Evolutionary conservation across 345 rosid genomes (phyloP), one percentile per base, ranked within the genome.

Genomic region (Citrus reticulata): DNA sequence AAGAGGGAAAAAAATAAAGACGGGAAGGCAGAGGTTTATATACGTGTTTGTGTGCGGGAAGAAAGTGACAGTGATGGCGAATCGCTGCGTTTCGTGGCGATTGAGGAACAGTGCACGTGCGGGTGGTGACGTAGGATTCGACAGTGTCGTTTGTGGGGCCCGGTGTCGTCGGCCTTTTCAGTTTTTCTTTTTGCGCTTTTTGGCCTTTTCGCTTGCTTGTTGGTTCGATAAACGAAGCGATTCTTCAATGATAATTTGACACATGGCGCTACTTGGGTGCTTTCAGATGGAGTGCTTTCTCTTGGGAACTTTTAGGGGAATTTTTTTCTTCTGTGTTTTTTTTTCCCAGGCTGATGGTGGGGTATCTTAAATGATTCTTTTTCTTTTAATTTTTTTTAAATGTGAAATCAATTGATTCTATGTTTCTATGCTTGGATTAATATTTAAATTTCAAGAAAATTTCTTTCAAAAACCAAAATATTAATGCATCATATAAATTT

Each of bases 61-160:
- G 19, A 9, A 13, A 7, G 69, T 17, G 57, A 24, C n/a, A 66
- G 70, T 7, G 57, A 40, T 24, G 34, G 57, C 60, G 27, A 60
- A 25, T 30, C 49, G 39, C 29, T 70, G 76, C 72, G 64, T 54
- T 66, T 66, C 74, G 77, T 81, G 55, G 58, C 55, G 46, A 39
- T 79, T 76, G 20, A 42, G 34, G 61, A 42, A 37, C 14, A 63
- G 46, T 32, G 22, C 78, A 22, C 75, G 80, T 75, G 82, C n/a
- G 76, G 73, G 25, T 61, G 34, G 35, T 83, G 84, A 83, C 83
- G 81, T 85, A 85, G 78, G 77, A 73, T 70, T 72, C 60, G 9
- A 35, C 3, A 58, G 11, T 20, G 22, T 40, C 7, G 17, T 1
- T 29, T 65, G 42, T 32, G 68, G 78, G 75, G 35, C 62, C 78